Base-by-base conservation (phyloP, 2,329 filamentous ascomycete species). In the Ascosphaera apis region DNA sequence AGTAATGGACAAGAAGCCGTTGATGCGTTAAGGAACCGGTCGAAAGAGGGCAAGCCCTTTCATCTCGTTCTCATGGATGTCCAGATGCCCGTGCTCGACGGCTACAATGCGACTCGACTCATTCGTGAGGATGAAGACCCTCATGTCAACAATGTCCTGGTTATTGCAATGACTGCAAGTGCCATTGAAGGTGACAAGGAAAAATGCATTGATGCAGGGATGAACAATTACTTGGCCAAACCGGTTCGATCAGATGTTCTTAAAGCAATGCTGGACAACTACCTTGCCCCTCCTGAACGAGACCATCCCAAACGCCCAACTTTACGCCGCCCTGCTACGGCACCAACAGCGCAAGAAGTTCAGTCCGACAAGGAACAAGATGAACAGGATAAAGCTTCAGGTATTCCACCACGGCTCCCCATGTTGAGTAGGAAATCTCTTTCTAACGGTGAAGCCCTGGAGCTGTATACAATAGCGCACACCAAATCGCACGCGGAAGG, bases 171-270 rank as follows among this genome's bases (percentile, higher is more conserved):
- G 86, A 95, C 86, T 1, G 86, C 86, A 1, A 84, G 76, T 17
- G 86, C 86, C 2, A 95, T 95, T 41, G 79, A 88, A 51, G 86
- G 86, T 13, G 86, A 95, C 51, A 67, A 84, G 34, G 86, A 95
- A 52, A 93, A 91, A 57, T 93, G 86, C 46, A 61, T 93, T n/a
- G 81, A 83, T 35, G 81, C 82, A 1, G 86, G 86, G 32, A 95
- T 95, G 86, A 92, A 93, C 53, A 88, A 93, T 48, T 95, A 93
- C 48, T 68, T 93, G 1, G 83, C 86, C 12, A 95, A 95, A 52
- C 86, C 86, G 1, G 86, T 95, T n/a, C 69, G 83, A 41, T 81
- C 79, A 3, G 78, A 84, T 33, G 74, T 91, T 30, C 62, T 95
- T 37, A 88, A 81, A 56, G 73, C 73, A 48, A 86, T 93, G 59